Base-by-base conservation (phyloP, 192 early-diverging fungal species). In the Mortierella alpina region DNA sequence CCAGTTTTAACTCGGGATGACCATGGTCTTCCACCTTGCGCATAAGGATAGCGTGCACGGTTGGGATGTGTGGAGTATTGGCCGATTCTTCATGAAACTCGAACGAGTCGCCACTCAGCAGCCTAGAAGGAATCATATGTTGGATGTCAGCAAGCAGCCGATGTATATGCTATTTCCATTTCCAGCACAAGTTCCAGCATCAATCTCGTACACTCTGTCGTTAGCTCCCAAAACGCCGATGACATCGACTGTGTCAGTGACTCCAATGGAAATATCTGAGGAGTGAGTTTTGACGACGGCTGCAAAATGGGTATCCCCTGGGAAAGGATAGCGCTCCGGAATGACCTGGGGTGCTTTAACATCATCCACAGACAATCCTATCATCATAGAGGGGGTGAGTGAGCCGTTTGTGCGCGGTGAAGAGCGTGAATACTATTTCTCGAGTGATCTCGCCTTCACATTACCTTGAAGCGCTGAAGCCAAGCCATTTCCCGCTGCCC, bases 271-370 rank as follows among this genome's bases (percentile, higher is more conserved):
- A 0, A 74, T 72, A 55, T 82, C 84, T 12, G 85, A 85, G 41
- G 84, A 72, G 52, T 90, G 87, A 41, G 90, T 86, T 85, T 94
- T 94, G 20, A 94, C 85, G 58, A 94, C 68, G 7, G 86, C 92
- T 4, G 86, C 79, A 59, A 85, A 72, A 57, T 94, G 92, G 20
- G 63, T 47, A n/a, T 80, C 68, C 5, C 86, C 86, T 2, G 84
- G 80, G 44, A 94, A 83, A 44, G 93, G 92, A 55, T 84, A 93
- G 68, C 92, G 91, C 55, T 75, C 73, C 12, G 68, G 63, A 13
- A 82, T 65, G 17, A 75, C 56, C 22, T 71, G 22, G 2, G 76
- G 62, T 40, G 57, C 41, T 11, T n/a, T 50, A 7, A 45, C 22
- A 5, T 59, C 48, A 17, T 71, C 64, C 52, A 75, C 18, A 0